phyloP scores from a whole-genome alignment of 176 grass and related monocot species.

The Oryza coarctata region DNA sequence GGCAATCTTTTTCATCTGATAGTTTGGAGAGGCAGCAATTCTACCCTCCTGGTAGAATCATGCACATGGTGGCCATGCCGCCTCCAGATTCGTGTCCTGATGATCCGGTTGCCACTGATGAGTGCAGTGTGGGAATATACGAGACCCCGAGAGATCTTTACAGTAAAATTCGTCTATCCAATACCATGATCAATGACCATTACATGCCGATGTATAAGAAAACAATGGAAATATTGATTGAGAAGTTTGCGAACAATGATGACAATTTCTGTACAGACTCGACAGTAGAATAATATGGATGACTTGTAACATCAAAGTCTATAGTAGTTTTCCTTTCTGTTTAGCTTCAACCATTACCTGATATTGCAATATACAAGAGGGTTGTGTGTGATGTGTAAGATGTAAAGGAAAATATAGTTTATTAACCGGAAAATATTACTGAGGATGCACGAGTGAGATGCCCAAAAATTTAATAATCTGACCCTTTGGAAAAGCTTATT shows the following conservation, averaged over 20 bases:
- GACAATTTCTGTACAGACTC: slow-evolving; percentile 62
- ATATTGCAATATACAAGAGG: slow-evolving; percentile 24
- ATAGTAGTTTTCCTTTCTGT: slow-evolving; percentile 21
- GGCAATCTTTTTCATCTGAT: slow-evolving; percentile 51
- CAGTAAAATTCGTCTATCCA: slow-evolving; percentile 86
- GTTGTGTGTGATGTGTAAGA: slow-evolving; percentile 24
- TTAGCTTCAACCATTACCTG: slow-evolving; percentile 28
- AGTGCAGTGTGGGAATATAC: slow-evolving; percentile 71
- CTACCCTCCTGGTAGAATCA: slow-evolving; percentile 91
- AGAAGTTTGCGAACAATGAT: slow-evolving; percentile 73
- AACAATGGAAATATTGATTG: slow-evolving; percentile 92
- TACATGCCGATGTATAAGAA: slow-evolving; percentile 99
- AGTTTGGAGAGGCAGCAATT: slow-evolving; percentile 69
- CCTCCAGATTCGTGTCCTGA: slow-evolving; percentile 40
- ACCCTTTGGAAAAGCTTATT: no score
- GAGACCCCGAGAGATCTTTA: slow-evolving; percentile 80
- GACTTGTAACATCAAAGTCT: slow-evolving; percentile 39
- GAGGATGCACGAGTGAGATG: no score
- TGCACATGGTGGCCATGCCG: slow-evolving; percentile 91
- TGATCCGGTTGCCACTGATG: slow-evolving; percentile 42
- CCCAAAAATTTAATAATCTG: no score
- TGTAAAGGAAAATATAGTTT: no score
- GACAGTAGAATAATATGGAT: slow-evolving; percentile 34
- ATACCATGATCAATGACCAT: slow-evolving; percentile 98
- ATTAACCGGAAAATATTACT: no score